These are phyloP conservation scores for Coemansia sp. DNA, from an alignment of 192 early-diverging fungal genomes.

Conservation along the genomic window DNA sequence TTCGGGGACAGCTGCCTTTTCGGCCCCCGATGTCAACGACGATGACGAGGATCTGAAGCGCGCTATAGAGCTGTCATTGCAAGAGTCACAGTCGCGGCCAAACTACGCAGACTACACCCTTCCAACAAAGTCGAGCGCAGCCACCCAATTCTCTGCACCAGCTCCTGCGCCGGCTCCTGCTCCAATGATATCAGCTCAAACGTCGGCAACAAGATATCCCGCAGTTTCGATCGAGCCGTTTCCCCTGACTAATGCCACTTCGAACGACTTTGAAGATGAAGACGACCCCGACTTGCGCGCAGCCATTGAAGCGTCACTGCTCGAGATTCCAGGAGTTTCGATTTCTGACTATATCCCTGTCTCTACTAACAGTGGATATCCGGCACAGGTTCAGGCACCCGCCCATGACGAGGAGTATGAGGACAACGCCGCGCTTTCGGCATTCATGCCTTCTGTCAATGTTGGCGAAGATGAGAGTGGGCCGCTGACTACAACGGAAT, in stretches of 20 bases:
- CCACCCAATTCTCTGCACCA: neutral
- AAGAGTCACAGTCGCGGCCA: slow-evolving; percentile 56
- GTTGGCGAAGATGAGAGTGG: slow-evolving; percentile 37
- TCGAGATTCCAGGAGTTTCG: slow-evolving; percentile 50
- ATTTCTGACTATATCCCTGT: slow-evolving; percentile 31
- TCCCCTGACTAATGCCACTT: slow-evolving; percentile 33
- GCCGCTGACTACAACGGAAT: slow-evolving; percentile 74
- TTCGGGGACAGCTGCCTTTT: neutral
- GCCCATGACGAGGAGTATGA: neutral
- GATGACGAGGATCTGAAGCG: slow-evolving; percentile 90
- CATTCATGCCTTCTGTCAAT: slow-evolving; percentile 38
- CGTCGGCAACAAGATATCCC: slow-evolving; percentile 21
- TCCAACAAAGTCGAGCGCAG: neutral
- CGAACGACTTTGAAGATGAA: slow-evolving; percentile 42
- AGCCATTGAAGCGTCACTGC: slow-evolving; percentile 77
- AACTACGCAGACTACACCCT: slow-evolving; percentile 48
- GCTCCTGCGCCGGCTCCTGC: neutral
- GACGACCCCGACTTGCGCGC: slow-evolving; percentile 72
- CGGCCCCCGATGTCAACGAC: slow-evolving; percentile 43
- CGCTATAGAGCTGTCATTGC: slow-evolving; percentile 90
- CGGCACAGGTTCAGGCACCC: neutral
- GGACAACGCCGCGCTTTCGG: slow-evolving; percentile 18
- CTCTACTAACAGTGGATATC: slow-evolving; percentile 2
- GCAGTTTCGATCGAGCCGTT: slow-evolving; percentile 29
- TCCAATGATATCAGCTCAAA: neutral